Base-by-base conservation (phyloP, 352 stramenopile species). In the Phytophthora multivora region DNA sequence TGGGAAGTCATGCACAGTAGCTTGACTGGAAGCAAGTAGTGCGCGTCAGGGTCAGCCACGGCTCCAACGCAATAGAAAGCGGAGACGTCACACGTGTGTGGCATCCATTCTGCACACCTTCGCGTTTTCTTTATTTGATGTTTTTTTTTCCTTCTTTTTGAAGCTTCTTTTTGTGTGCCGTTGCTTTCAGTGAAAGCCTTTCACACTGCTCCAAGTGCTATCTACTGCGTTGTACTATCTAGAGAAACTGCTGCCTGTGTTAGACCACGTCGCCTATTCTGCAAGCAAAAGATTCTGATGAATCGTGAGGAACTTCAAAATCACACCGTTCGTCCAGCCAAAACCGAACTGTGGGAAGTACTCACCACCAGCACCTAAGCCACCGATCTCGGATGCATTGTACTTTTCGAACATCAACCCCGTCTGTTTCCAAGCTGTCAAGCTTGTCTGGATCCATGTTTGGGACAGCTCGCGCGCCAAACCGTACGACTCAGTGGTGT, bases 381-480 rank as follows among this genome's bases (percentile, higher is more conserved):
- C 77, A 26, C 87, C 87, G 4, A 88, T 50, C 31, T 86, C 75
- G 7, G 71, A 77, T 19, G 86, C 79, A 57, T 96, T 90, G 67
- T 95, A 96, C 76, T 97, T 97, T 58, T 97, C 89, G 59, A 90
- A 95, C 88, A 97, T 96, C 50, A 89, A 66, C 11, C 84, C 81
- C 21, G 80, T 91, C 42, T 87, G 64, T 31, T 76, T 73, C 73
- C 72, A 97, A 35, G 79, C 89, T 7, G 53, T 62, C 18, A 93
- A 58, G 55, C 79, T 82, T n/a, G 86, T 69, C 8, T 75, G 48
- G 21, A 88, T 77, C 86, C 86, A 97, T 16, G 52, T 81, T 73
- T 76, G 75, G 23, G 79, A 59, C 23, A 95, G 51, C 31, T 77
- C 57, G 1, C 72, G 72, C 7, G 83, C 84, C 39, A 95, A 63